These are phyloP conservation scores for Nitzschia sp. DNA, from an alignment of 108 stramenopile species.

Conservation along the genomic window DNA sequence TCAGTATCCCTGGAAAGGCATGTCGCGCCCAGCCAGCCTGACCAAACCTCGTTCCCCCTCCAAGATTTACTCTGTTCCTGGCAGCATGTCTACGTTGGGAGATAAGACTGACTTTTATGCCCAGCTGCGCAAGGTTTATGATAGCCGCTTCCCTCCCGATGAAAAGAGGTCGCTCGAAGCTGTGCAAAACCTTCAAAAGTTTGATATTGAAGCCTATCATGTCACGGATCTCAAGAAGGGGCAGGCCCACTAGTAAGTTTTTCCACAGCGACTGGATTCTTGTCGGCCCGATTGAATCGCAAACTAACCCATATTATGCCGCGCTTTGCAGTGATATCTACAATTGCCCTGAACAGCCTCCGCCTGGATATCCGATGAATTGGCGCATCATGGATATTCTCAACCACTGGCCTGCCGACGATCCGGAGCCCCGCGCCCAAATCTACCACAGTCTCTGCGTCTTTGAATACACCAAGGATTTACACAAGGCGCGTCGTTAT, in stretches of 20 bases:
- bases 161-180: neutral
- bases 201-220: constrained; percentile 2
- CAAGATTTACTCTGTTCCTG: constrained; percentile 55
- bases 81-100: constrained; percentile 56
- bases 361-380: constrained; percentile 73
- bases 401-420: constrained; percentile 69
- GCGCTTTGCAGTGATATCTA: constrained; percentile 58
- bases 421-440: constrained; percentile 36
- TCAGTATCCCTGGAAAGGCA: constrained; percentile 19
- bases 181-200: constrained; percentile 25
- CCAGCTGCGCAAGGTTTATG: constrained; percentile 48
- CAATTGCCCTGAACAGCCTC: constrained; percentile 79
- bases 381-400: constrained; percentile 77
- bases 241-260: constrained; percentile 2
- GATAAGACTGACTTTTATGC: constrained; percentile 62
- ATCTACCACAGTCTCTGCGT: constrained; percentile 77
- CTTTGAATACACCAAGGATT: constrained; percentile 80
- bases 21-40: constrained; percentile 11
- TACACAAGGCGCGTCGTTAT: constrained; percentile 82
- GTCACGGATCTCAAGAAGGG: constrained; percentile 7
- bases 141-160: constrained; percentile 13
- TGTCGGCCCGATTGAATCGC: neutral
- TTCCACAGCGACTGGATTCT: neutral
- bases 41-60: constrained; percentile 9
- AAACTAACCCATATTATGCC: too few relatives aligned